A percentile compares a stretch with the other conserved stretches of the same genome.
Conservation (phyloP, 257 asterid genomes). For the Jasminum sambac region DNA sequence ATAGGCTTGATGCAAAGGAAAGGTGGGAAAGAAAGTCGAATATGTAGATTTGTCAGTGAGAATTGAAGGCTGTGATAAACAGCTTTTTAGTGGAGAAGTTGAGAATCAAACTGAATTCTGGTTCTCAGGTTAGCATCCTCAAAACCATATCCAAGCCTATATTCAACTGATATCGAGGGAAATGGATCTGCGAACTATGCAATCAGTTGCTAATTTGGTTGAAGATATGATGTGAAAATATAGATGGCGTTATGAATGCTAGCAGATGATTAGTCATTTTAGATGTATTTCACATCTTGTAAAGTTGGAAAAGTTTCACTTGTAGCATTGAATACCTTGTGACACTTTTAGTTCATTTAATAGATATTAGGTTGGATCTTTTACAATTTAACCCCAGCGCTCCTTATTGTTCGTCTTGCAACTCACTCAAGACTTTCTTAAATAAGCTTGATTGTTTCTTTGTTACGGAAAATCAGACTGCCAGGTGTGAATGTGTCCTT, state of each 20-base stretch:
- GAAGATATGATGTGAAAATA: neutral
- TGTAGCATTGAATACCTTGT: too few species aligned
- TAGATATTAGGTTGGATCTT: too few species aligned
- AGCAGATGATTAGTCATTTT: neutral
- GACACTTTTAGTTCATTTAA: too few species aligned
- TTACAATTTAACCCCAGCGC: too few species aligned
- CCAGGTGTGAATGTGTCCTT: too few species aligned
- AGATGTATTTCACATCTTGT: neutral
- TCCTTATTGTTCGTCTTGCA: too few species aligned
- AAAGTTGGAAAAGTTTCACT: neutral
- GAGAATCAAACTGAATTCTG: neutral
- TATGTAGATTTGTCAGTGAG: conserved; percentile 46
- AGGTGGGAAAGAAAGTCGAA: conserved; percentile 93
- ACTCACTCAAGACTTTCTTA: too few species aligned
- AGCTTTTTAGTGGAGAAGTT: conserved; percentile 1
- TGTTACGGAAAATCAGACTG: too few species aligned
- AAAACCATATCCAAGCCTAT: neutral
- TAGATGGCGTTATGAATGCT: neutral
- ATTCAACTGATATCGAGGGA: conserved; percentile 8
- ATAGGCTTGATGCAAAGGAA: conserved; percentile 76
- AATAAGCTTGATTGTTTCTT: too few species aligned
- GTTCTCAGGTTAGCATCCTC: neutral
- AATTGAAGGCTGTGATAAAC: neutral
- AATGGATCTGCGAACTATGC: neutral
- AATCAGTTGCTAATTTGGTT: neutral